Percentiles rank a stretch among this genome's conserved stretches.
phyloP scores from a whole-genome alignment of 2,329 filamentous ascomycete species.

The Ophiostoma quercus region DNA sequence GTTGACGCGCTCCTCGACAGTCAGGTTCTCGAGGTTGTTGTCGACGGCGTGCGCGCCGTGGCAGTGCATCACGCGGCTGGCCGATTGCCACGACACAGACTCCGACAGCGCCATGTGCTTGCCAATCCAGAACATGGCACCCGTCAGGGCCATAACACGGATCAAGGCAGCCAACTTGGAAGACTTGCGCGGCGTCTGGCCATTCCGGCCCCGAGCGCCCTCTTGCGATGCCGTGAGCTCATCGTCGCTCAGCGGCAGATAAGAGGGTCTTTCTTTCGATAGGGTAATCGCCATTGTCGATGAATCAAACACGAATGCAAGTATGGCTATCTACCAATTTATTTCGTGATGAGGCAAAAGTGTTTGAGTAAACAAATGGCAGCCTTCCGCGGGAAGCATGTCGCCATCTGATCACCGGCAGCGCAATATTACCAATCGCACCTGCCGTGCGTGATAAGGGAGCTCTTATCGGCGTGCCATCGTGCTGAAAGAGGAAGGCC shows the following conservation, averaged over 20 bases:
- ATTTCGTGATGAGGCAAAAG: neutral
- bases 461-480: conserved; percentile 5
- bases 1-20: conserved; percentile 28
- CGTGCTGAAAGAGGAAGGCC: neutral
- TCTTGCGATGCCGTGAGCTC: neutral
- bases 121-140: conserved; percentile 11
- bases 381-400: conserved; percentile 1
- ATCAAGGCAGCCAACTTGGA: neutral
- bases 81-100: neutral
- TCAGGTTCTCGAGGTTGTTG: conserved; percentile 1
- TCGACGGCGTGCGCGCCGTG: neutral
- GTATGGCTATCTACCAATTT: neutral
- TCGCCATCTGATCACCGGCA: neutral
- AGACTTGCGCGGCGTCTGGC: neutral
- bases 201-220: conserved; percentile 17
- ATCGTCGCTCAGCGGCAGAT: conserved; percentile 6
- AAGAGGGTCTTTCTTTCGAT: conserved; percentile 2
- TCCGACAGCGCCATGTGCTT: conserved; percentile 15
- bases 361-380: neutral
- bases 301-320: no score
- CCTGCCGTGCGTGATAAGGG: conserved; percentile 1
- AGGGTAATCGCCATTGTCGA: neutral
- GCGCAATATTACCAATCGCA: conserved; percentile 1
- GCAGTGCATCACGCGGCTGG: neutral
- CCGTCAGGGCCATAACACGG: neutral